Evolutionary conservation across 495 filamentous ascomycete genomes (phyloP), one percentile per base, ranked within the genome.

Genomic region (Penicillium subrubescens): DNA sequence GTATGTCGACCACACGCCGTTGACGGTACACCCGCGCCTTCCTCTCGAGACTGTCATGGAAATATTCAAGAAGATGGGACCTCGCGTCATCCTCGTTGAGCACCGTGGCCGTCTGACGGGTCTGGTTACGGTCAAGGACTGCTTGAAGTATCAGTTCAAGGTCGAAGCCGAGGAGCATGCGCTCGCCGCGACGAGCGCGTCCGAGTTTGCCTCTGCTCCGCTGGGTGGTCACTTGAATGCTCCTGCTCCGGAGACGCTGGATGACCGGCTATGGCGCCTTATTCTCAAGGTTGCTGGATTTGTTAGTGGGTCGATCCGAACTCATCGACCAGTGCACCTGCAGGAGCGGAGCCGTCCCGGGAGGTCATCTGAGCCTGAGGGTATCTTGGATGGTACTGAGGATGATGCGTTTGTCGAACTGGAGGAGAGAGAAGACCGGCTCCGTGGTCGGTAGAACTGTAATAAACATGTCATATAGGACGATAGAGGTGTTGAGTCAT

Each of bases 11-110:
- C 85, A 92, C 51, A 96, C 94, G 0, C 95, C 96, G 5, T 83
- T 98, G 6, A 90, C 93, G 2, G 93, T 93, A 8, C 96, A 99
- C 71, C 95, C 95, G 0, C 89, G 92, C 2, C 87, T 97, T 7
- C 92, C 94, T 0, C 86, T 99, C 0, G 95, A 99, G 76, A 99
- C 95, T 0, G 95, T 97, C 50, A 97, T 98, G 93, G 95, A 99
- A 74, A 87, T 98, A 50, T 99, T 99, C 83, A 94, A 95, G 73
- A 99, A 99, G 81, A 94, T 99, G 77, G 95, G 96, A 0, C 95
- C 95, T 3, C 88, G 96, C 2, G 93, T 97, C 14, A 92, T 99
- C 57, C 83, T 98, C 17, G 91, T 98, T 48, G 96, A 99, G 73
- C 89, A 97, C 71, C 89, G 89, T 52, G 95, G 95, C 25, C 84